Conservation (phyloP, 2,329 filamentous ascomycete species). For the Daldinia eschscholtzii region DNA sequence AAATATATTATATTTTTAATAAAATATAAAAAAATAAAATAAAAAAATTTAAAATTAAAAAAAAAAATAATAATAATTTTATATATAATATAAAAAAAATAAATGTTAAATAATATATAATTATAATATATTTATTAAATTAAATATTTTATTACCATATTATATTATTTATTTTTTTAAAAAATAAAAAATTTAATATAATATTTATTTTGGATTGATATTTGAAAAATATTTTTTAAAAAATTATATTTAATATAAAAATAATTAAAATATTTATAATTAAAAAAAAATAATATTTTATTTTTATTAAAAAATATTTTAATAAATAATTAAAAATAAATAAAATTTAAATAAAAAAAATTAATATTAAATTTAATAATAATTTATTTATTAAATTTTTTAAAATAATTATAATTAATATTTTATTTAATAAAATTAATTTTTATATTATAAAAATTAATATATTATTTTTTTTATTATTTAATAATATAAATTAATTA, state of each 20-base stretch:
- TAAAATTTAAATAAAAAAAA: background rate
- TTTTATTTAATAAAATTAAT: background rate
- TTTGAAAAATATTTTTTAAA: no score
- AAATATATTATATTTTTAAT: slow-evolving; percentile 2
- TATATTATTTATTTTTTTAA: background rate
- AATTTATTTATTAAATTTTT: slow-evolving; percentile 4
- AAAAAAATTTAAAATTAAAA: no score
- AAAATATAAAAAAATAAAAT: background rate
- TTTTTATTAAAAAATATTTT: no score
- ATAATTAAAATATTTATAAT: slow-evolving; percentile 3
- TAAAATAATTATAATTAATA: background rate
- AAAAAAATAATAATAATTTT: no score
- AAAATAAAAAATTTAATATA: background rate
- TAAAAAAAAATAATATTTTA: no score
- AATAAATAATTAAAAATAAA: no score
- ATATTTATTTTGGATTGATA: no score
- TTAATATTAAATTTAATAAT: slow-evolving; percentile 6
- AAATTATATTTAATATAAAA: no score
- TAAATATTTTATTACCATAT: background rate
- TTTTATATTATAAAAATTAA: background rate
- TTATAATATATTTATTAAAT: background rate
- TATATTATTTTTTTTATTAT: background rate
- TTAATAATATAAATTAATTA: slow-evolving; percentile 6
- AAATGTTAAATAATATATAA: slow-evolving; percentile 1
- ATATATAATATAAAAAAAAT: no score